Evolutionary conservation across 1,284 basidiomycete genomes (phyloP).

Genomic region (Puccinia polysora): DNA sequence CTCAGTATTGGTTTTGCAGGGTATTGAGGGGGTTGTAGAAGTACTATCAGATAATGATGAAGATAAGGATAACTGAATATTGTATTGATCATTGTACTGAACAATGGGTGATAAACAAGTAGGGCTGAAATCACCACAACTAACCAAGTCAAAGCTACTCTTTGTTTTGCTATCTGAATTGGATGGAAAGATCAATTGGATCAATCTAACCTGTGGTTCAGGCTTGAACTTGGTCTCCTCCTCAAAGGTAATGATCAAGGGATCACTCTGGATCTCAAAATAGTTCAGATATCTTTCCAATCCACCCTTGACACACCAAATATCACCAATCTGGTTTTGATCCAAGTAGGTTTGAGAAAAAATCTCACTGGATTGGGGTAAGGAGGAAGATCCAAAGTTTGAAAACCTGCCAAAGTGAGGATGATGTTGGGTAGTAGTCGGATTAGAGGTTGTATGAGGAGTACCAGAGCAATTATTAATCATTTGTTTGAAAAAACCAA

Average conservation of each 20-base stretch:
- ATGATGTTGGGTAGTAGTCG: background rate
- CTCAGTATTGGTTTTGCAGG: slow-evolving; percentile 4
- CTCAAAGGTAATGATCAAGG: slow-evolving; percentile 11
- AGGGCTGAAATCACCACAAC: too few species aligned
- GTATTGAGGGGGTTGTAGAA: slow-evolving; percentile 8
- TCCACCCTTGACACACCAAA: slow-evolving; percentile 46
- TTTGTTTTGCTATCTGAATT: too few species aligned
- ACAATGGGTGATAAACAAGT: slow-evolving; percentile 1
- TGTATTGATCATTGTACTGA: slow-evolving; percentile 12
- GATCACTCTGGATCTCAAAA: slow-evolving; percentile 43
- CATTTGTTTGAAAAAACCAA: slow-evolving; percentile 49
- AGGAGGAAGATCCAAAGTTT: slow-evolving; percentile 1
- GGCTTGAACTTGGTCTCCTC: too few species aligned
- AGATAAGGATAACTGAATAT: slow-evolving; percentile 17
- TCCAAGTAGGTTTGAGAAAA: slow-evolving; percentile 42
- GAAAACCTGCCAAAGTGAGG: slow-evolving; percentile 1
- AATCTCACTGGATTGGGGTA: slow-evolving; percentile 7
- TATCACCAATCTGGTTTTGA: slow-evolving; percentile 45
- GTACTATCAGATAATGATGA: slow-evolving; percentile 28
- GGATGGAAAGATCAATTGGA: too few species aligned
- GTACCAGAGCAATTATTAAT: slow-evolving; percentile 44
- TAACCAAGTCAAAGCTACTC: too few species aligned
- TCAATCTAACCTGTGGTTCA: too few species aligned
- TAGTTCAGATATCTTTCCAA: slow-evolving; percentile 47
- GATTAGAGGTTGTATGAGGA: background rate